A percentile compares a stretch with the other conserved stretches of the same genome.
Conservation (phyloP, 441 rosid species). For the Bruguiera hainesii region DNA sequence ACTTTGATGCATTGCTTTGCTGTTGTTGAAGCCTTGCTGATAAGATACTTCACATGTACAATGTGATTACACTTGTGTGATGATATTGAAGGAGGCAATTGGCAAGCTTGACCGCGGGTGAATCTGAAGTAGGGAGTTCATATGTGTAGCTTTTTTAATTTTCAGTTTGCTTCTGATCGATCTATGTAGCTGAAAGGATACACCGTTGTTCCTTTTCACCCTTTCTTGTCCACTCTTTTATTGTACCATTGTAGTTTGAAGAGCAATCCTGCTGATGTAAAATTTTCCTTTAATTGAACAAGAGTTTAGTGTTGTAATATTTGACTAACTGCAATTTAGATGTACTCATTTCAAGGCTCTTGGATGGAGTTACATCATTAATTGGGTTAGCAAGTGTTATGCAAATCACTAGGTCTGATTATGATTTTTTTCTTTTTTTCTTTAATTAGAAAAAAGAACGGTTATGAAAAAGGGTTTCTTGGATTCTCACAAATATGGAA, state of each 20-base stretch:
- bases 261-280: not conserved
- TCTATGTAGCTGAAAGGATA: no score
- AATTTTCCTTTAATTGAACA: not conserved
- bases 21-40: not conserved
- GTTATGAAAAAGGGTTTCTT: no score
- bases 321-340: not conserved
- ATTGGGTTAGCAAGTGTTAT: not conserved
- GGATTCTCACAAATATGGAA: no score
- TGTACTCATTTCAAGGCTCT: not conserved
- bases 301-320: not conserved
- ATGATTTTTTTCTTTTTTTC: no score
- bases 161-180: not conserved
- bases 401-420: not conserved
- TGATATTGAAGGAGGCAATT: not conserved
- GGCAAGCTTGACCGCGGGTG: not conserved
- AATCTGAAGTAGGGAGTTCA: not conserved
- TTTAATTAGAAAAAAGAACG: no score
- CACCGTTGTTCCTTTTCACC: not conserved
- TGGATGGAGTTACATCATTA: not conserved
- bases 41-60: not conserved
- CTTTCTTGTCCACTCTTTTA: not conserved
- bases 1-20: not conserved
- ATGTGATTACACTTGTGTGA: not conserved
- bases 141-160: not conserved
- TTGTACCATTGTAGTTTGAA: not conserved